Base-by-base conservation (phyloP, 2,329 filamentous ascomycete genomes). In the Pseudonectria foliicola region DNA sequence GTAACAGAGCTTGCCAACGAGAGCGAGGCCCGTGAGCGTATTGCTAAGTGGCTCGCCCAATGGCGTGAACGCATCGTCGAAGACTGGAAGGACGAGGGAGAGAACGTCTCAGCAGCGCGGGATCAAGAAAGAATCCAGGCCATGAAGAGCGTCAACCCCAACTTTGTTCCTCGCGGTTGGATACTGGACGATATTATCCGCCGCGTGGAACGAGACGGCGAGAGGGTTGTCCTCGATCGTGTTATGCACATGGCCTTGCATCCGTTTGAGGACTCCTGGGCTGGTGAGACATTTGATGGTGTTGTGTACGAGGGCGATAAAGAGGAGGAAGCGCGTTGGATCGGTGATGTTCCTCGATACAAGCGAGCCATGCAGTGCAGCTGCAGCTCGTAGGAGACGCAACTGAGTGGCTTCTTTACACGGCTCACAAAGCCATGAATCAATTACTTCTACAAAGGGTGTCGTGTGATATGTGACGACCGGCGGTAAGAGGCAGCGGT, bases 141-240 rank as follows among this genome's bases (percentile, higher is more conserved):
- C 10, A 96, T 96, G 92, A 86, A 84, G 64, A 69, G 66, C 16
- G 83, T 89, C 14, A 98, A 98, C 55, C 92, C 92, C 3, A 95
- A 85, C 64, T 98, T 98, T 53, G 70, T 95, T 1, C 87, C 92
- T 1, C 76, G 88, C 30, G 81, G 84, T 13, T 98, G 90, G 89
- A 77, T 98, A 33, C 69, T 98, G 13, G 90, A 96, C 56, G 92
- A 98, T 60, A 60, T 98, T 11, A 96, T 98, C 46, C 77, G 83
- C 29, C 75, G 86, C 8, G 89, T 96, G 0, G 87, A 96, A 60
- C 85, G 85, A 56, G 78, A 81, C 33, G 77, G 80, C 3, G 89
- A 98, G 53, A 71, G 85, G 36, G 81, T 88, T 7, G 80, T 96
- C 25, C 59, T 98, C 29, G 68, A 75, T 10, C 71, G 81, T 21